Evolutionary conservation across 2,329 filamentous ascomycete species (phyloP).

Genomic region (Coccinonectria pachysandricola): DNA sequence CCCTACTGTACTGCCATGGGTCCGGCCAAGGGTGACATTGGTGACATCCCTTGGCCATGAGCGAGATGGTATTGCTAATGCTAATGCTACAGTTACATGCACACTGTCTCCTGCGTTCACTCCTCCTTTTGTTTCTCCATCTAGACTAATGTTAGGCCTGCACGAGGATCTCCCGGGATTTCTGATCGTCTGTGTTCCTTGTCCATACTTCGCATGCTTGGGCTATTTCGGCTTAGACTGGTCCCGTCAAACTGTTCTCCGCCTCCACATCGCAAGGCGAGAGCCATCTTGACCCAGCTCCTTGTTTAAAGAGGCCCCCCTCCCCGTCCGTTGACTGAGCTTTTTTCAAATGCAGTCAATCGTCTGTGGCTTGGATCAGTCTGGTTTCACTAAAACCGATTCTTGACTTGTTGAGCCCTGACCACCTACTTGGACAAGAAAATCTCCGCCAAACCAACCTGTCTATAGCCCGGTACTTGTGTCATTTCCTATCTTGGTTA

Average conservation of each 20-base stretch:
- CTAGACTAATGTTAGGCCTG: slow-evolving; percentile 10
- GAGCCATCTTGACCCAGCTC: slow-evolving; percentile 8
- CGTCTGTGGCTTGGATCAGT: slow-evolving; percentile 17
- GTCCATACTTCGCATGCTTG: slow-evolving; percentile 21
- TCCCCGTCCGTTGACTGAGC: slow-evolving; percentile 15
- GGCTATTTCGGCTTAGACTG: slow-evolving; percentile 17
- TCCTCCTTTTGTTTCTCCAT: slow-evolving; percentile 20
- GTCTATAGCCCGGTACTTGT: slow-evolving; percentile 17
- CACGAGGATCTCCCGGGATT: slow-evolving; percentile 14
- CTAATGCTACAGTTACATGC: too few relatives aligned
- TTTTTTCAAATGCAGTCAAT: slow-evolving; percentile 14
- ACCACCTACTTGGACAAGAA: slow-evolving; percentile 10
- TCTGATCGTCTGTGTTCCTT: slow-evolving; percentile 21
- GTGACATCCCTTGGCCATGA: too few relatives aligned
- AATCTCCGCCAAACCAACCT: slow-evolving; percentile 19
- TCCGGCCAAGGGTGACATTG: too few relatives aligned
- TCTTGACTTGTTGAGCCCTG: slow-evolving; percentile 18
- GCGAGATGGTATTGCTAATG: too few relatives aligned
- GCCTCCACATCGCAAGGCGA: slow-evolving; percentile 17
- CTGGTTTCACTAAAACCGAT: slow-evolving; percentile 19
- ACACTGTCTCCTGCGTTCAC: too few relatives aligned
- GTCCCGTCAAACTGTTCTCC: slow-evolving; percentile 20
- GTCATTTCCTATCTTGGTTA: slow-evolving; percentile 31
- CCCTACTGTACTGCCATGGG: slow-evolving; percentile 10
- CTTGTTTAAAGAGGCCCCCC: slow-evolving; percentile 14